A percentile compares a stretch with the other conserved stretches of the same genome.
Evolutionary conservation across 331 rosid genomes (phyloP).

Genomic region (Arachis monticola): DNA sequence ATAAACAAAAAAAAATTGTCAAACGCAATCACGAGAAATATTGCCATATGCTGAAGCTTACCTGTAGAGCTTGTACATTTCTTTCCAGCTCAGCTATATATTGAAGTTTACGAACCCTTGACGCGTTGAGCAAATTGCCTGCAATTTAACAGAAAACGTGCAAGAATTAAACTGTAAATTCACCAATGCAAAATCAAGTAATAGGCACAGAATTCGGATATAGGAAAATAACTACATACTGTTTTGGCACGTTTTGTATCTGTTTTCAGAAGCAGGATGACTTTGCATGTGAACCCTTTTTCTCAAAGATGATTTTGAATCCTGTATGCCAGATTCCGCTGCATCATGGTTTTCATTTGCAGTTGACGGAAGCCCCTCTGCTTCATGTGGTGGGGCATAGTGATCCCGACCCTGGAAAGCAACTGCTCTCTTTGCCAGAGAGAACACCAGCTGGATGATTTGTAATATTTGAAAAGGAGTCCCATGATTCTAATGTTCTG

Average conservation of each 20-base stretch:
- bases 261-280: conserved; percentile 69
- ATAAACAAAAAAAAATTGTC: conserved; percentile 2
- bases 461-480: conserved; percentile 57
- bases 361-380: conserved; percentile 60
- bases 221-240: conserved; percentile 56
- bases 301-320: conserved; percentile 62
- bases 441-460: conserved; percentile 58
- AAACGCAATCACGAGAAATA: conserved; percentile 21
- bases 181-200: conserved; percentile 28
- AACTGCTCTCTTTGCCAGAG: conserved; percentile 63
- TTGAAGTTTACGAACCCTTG: conserved; percentile 97
- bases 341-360: conserved; percentile 61
- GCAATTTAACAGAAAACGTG: conserved; percentile 40
- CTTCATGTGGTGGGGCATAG: conserved; percentile 69
- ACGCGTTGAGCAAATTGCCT: conserved; percentile 99
- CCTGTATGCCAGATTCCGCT: conserved; percentile 66
- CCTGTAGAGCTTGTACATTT: conserved; percentile 95
- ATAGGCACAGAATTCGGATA: conserved; percentile 34
- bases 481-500: conserved; percentile 83
- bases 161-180: conserved; percentile 33
- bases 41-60: conserved; percentile 50
- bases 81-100: conserved; percentile 98
- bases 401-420: conserved; percentile 66
- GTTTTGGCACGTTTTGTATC: conserved; percentile 98
- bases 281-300: conserved; percentile 69